phyloP scores from a whole-genome alignment of 345 rosid species.

The Dipteronia sinensis region DNA sequence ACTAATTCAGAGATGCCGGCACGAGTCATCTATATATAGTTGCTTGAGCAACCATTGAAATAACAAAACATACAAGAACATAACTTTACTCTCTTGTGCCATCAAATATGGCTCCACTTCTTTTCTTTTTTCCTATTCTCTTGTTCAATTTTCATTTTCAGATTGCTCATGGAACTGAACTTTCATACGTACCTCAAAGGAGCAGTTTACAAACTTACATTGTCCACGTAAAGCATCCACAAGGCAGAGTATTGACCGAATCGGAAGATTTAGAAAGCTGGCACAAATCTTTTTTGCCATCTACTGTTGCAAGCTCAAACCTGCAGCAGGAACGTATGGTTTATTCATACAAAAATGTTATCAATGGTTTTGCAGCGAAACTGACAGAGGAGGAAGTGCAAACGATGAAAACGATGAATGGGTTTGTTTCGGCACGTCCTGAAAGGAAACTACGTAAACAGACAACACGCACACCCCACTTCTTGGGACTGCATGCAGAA shows the following conservation, averaged over 20 bases:
- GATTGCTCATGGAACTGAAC: slow-evolving; percentile 9
- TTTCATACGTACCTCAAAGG: neutral
- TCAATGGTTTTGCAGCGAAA: slow-evolving; percentile 46
- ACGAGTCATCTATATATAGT: neutral
- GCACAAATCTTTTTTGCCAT: slow-evolving; percentile 37
- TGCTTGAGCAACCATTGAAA: neutral
- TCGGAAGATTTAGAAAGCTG: slow-evolving; percentile 25
- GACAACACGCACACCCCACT: slow-evolving; percentile 53
- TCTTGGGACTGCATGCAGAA: slow-evolving; percentile 42
- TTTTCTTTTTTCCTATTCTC: neutral
- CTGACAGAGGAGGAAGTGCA: slow-evolving; percentile 40
- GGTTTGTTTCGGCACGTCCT: slow-evolving; percentile 40
- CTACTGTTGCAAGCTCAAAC: slow-evolving; percentile 9
- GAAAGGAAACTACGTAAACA: slow-evolving; percentile 37
- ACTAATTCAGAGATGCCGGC: neutral
- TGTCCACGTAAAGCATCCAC: slow-evolving; percentile 36
- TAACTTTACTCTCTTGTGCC: neutral
- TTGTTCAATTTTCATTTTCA: slow-evolving; percentile 5
- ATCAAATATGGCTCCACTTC: neutral
- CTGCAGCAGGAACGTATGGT: slow-evolving; percentile 19
- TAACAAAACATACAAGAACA: neutral
- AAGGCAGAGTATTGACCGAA: slow-evolving; percentile 10
- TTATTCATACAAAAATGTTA: slow-evolving; percentile 32
- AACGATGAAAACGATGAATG: slow-evolving; percentile 29
- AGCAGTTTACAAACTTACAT: slow-evolving; percentile 40